A percentile compares a stretch with the other conserved stretches of the same genome.
These are phyloP conservation scores for Stagonosporopsis rhizophila DNA, from an alignment of 2,329 filamentous ascomycete species.

Conservation along the genomic window DNA sequence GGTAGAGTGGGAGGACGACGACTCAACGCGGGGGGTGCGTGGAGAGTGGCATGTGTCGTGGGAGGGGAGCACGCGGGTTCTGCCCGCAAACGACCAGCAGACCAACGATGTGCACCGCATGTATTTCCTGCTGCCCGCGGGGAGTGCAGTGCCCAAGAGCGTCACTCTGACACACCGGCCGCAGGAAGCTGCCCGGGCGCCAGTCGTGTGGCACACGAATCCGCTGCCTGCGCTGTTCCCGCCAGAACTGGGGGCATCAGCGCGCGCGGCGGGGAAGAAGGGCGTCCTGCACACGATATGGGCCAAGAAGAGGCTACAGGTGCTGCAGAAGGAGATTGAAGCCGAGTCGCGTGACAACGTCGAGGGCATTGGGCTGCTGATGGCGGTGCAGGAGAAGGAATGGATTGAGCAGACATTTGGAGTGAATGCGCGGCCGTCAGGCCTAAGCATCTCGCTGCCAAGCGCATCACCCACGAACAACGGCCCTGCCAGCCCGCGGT, in stretches of 20 bases:
- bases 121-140: constrained; percentile 82
- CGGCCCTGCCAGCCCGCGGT: constrained; percentile 67
- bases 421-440: constrained; percentile 55
- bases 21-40: constrained; percentile 54
- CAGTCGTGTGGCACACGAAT: constrained; percentile 68
- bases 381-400: constrained; percentile 81
- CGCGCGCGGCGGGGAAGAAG: constrained; percentile 72
- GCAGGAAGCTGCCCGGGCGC: constrained; percentile 52
- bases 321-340: constrained; percentile 78
- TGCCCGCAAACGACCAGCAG: constrained; percentile 68
- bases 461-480: constrained; percentile 53
- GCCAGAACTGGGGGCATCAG: constrained; percentile 72
- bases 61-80: constrained; percentile 77
- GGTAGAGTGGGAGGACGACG: constrained; percentile 84
- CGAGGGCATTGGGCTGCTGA: constrained; percentile 83
- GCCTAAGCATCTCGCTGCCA: constrained; percentile 48
- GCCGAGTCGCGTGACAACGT: constrained; percentile 74
- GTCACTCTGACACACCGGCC: constrained; percentile 68
- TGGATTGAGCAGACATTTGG: constrained; percentile 88
- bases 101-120: constrained; percentile 65
- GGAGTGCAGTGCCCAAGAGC: constrained; percentile 72
- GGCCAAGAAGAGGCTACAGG: constrained; percentile 81
- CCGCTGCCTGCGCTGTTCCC: constrained; percentile 88
- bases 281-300: constrained; percentile 89
- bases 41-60: constrained; percentile 80